Conservation (phyloP, 495 filamentous ascomycete genomes). For the Talaromyces proteolyticus region DNA sequence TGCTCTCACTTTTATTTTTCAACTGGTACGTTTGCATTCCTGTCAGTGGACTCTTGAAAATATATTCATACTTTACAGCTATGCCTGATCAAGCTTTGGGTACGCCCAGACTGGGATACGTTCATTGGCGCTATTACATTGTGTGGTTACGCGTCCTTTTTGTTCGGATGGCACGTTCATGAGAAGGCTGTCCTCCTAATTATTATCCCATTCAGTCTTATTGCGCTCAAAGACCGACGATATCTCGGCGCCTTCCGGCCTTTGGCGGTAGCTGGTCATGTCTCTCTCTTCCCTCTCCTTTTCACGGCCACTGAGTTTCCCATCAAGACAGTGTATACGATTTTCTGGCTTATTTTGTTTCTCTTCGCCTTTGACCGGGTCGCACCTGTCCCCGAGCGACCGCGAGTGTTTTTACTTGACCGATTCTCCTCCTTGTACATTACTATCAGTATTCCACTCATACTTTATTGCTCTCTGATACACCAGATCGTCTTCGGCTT, state of each 20-base stretch:
- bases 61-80: slow-evolving; percentile 36
- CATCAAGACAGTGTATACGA: slow-evolving; percentile 86
- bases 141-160: slow-evolving; percentile 94
- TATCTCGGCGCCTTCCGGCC: slow-evolving; percentile 91
- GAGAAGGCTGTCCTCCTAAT: slow-evolving; percentile 95
- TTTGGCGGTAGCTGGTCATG: slow-evolving; percentile 86
- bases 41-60: not conserved
- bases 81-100: slow-evolving; percentile 75
- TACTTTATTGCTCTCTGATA: slow-evolving; percentile 79
- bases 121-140: slow-evolving; percentile 88
- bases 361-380: slow-evolving; percentile 79
- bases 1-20: slow-evolving; percentile 73
- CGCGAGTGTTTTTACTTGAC: slow-evolving; percentile 81
- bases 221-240: slow-evolving; percentile 86
- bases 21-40: slow-evolving; percentile 47
- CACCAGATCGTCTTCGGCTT: slow-evolving; percentile 77
- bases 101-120: slow-evolving; percentile 72
- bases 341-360: slow-evolving; percentile 87
- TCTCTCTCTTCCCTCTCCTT: slow-evolving; percentile 89
- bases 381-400: slow-evolving; percentile 69
- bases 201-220: slow-evolving; percentile 90
- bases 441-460: slow-evolving; percentile 77
- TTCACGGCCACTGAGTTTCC: slow-evolving; percentile 91
- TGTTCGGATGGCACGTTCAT: slow-evolving; percentile 98
- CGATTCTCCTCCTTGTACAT: slow-evolving; percentile 87